Base-by-base conservation (phyloP, 495 filamentous ascomycete species). In the Trypethelium eluteriae region DNA sequence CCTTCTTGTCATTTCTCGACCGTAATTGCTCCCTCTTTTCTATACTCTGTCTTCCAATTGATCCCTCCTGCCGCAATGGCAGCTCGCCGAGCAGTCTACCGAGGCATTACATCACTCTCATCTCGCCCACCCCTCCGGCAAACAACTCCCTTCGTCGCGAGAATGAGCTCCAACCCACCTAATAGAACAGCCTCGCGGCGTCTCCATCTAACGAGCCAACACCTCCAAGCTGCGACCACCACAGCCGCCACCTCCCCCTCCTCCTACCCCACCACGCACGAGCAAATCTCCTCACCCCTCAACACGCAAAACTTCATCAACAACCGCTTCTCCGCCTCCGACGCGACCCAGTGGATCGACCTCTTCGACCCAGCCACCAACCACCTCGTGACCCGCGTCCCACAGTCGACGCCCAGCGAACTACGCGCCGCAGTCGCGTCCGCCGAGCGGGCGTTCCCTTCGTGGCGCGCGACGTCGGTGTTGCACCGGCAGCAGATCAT, bases 371-470 rank as follows among this genome's bases (percentile, higher is more conserved):
- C 94, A 2, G 94, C 95, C 62, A 99, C 94, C 66, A 98, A 98
- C 82, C 94, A 96, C 74, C 86, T 99, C 61, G 91, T 99, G 39
- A 98, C 94, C 10, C 89, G 95, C n/a, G 94, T 99, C 39, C 94
- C 94, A 34, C 93, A 98, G 77, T 93, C 88, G 73, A 97, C 94
- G 7, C 84, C 93, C 77, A 90, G 82, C 71, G 94, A 99, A 79
- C 84, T 99, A 64, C 81, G 85, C 70, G 92, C 92, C 41, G 93
- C 92, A 38, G 91, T 97, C 50, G 85, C 86, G 69, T 92, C 89
- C 70, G 95, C 94, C 39, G 76, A 92, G 81, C 89, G 88, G 80
- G 94, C 94, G 3, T 99, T 96, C 78, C 89, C 90, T 65, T 81
- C 81, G 65, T 99, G 94, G 94, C 86, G 83, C 70, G 82, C 86